A percentile compares a stretch with the other conserved stretches of the same genome.
Evolutionary conservation across 768 basidiomycete species (phyloP).

Genomic region (Mycena epipterygia): DNA sequence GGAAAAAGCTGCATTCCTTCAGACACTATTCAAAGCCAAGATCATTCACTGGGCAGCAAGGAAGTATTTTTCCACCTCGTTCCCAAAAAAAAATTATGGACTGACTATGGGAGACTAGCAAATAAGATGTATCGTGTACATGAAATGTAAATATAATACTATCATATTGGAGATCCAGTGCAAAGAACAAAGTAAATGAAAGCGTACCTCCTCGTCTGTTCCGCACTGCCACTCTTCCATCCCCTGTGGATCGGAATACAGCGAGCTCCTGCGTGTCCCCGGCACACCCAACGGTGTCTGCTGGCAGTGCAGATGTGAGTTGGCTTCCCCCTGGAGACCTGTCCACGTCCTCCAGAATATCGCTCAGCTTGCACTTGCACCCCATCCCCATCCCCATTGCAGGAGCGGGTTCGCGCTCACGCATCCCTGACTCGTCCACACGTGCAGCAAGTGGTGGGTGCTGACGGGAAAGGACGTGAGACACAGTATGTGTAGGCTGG

Average conservation of each 20-base stretch:
- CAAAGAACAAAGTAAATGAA: background rate
- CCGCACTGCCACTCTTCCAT: conserved; percentile 30
- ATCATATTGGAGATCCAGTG: too few species aligned
- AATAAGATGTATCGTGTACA: too few species aligned
- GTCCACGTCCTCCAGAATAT: conserved; percentile 16
- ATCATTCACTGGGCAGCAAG: too few species aligned
- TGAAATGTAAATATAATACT: too few species aligned
- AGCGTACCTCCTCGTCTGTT: conserved; percentile 25
- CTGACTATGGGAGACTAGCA: too few species aligned
- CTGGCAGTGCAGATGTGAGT: too few species aligned
- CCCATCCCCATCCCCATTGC: background rate
- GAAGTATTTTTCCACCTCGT: too few species aligned
- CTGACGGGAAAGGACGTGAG: conserved; percentile 26
- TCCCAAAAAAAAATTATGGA: too few species aligned
- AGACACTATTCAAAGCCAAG: too few species aligned
- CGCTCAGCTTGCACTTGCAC: conserved; percentile 14
- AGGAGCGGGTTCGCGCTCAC: too few species aligned
- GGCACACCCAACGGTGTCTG: conserved; percentile 2
- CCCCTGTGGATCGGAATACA: conserved; percentile 25
- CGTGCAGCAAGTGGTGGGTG: background rate
- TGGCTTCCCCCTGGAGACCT: conserved; percentile 10
- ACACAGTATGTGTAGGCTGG: conserved; percentile 17
- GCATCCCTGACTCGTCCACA: background rate
- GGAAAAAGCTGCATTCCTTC: too few species aligned
- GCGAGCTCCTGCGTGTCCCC: conserved; percentile 17